A percentile compares a stretch with the other conserved stretches of the same genome.
phyloP scores from a whole-genome alignment of 2,329 filamentous ascomycete species.

The Lecanicillium sp. region DNA sequence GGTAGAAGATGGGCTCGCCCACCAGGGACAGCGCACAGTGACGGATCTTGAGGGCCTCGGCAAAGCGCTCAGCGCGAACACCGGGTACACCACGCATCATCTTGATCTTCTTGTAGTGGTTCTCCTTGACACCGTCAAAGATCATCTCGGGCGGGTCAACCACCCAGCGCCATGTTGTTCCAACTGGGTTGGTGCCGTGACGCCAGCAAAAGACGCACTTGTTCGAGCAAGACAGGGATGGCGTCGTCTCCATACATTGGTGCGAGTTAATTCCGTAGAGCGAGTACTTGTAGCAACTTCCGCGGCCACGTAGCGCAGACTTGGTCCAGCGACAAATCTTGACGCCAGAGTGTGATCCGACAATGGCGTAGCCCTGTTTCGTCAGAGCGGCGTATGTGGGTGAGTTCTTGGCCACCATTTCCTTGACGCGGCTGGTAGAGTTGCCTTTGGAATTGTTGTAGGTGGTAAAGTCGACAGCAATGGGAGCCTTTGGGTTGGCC shows the following conservation, averaged over 20 bases:
- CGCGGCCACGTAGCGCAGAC: conserved; percentile 84
- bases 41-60: conserved; percentile 85
- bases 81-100: conserved; percentile 93
- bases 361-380: conserved; percentile 93
- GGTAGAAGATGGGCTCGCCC: conserved; percentile 98
- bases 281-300: conserved; percentile 95
- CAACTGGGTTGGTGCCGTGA: conserved; percentile 93
- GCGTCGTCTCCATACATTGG: conserved; percentile 97
- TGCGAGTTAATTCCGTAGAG: conserved; percentile 97
- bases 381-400: conserved; percentile 85
- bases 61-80: conserved; percentile 83
- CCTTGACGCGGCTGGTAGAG: conserved; percentile 54
- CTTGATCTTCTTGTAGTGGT: conserved; percentile 96
- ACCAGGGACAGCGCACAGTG: conserved; percentile 91
- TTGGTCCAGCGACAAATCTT: conserved; percentile 99
- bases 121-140: conserved; percentile 82
- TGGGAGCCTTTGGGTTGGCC: conserved; percentile 36
- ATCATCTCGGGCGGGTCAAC: conserved; percentile 87
- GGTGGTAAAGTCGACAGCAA: conserved; percentile 84
- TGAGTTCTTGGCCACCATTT: conserved; percentile 90
- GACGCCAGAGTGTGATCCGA: conserved; percentile 91
- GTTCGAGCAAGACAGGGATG: conserved; percentile 91
- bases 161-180: conserved; percentile 94
- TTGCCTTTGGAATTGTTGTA: conserved; percentile 45
- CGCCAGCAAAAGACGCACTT: conserved; percentile 99